Base-by-base conservation (phyloP, 164 flowering plant genomes). In the Paratinospora sagittata region DNA sequence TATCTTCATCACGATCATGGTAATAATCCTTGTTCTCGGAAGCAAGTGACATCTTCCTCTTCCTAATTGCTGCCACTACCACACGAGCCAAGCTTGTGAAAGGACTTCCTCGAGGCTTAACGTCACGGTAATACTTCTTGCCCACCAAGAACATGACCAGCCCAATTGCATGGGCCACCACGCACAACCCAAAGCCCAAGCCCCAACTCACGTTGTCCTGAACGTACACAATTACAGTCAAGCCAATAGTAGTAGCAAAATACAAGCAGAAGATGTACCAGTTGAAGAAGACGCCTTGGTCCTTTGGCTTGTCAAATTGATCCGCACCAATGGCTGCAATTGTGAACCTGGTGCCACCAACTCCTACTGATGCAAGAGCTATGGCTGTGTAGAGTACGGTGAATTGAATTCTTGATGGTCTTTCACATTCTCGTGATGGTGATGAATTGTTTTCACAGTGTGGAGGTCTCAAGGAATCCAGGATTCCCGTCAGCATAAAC, bases 121-220 rank as follows among this genome's bases (percentile, higher is more conserved):
- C 67, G 0, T n/a, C 64, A 0, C 70, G 78, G 39, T 81, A 84
- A 47, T 66, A 75, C 0, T 71, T 67, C 3, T 55, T 75, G 13
- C 88, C 86, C 2, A 66, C 0, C 12, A 85, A 34, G 73, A 85
- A 83, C 8, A 80, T 10, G 27, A 62, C 73, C 11, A 85, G 9
- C 4, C 81, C 79, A 36, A 82, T 30, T 0, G 69, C 68, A 47
- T 74, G 81, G 0, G 67, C 70, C 0, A 60, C 76, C 0, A 65
- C n/a, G 58, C 81, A 76, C 1, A 84, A 3, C 1, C 84, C 86
- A 61, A 78, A 84, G 0, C 91, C 85, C 65, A 70, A 67, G 0
- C 70, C 78, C 89, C 91, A 87, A 14, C 88, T 72, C 33, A 82
- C 80, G 21, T 78, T 84, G 73, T 86, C 89, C 67, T 85, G 43